A percentile compares a stretch with the other conserved stretches of the same genome.
Conservation (phyloP, 768 basidiomycete species). For the Artomyces pyxidatus region DNA sequence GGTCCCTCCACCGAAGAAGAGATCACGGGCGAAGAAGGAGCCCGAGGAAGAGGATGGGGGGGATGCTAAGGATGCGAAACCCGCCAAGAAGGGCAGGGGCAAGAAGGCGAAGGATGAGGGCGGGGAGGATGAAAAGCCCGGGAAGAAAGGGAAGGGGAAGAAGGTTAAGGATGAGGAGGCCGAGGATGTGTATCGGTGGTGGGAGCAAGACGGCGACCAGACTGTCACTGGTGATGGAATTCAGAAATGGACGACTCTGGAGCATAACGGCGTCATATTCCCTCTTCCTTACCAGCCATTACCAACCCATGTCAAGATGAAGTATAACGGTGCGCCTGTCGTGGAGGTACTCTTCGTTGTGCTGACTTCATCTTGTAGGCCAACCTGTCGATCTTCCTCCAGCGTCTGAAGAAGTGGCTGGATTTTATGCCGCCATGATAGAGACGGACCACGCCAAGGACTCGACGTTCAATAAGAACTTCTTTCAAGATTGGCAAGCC, state of each 20-base stretch:
- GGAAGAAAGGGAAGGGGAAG: conserved; percentile 51
- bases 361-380: conserved; percentile 36
- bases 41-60: conserved; percentile 23
- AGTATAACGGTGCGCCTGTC: conserved; percentile 70
- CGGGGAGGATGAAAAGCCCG: conserved; percentile 11
- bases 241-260: conserved; percentile 90
- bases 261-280: conserved; percentile 92
- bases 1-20: conserved; percentile 30
- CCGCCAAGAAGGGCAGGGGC: conserved; percentile 29
- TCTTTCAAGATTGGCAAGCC: conserved; percentile 84
- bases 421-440: conserved; percentile 89
- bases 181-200: conserved; percentile 77
- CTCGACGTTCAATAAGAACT: conserved; percentile 84
- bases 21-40: conserved; percentile 32
- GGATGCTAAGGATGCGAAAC: conserved; percentile 34
- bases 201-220: conserved; percentile 49
- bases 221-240: conserved; percentile 66
- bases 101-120: conserved; percentile 1
- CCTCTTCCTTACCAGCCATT: conserved; percentile 89
- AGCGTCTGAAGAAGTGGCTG: conserved; percentile 92
- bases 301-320: conserved; percentile 82
- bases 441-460: conserved; percentile 92
- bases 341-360: conserved; percentile 6
- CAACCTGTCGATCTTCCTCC: conserved; percentile 69
- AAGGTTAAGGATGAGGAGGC: conserved; percentile 55